Percentiles rank a stretch among this genome's conserved stretches.
These are phyloP conservation scores for Arachnomyces sp. DNA, from an alignment of 2,329 filamentous ascomycete species.

Conservation along the genomic window DNA sequence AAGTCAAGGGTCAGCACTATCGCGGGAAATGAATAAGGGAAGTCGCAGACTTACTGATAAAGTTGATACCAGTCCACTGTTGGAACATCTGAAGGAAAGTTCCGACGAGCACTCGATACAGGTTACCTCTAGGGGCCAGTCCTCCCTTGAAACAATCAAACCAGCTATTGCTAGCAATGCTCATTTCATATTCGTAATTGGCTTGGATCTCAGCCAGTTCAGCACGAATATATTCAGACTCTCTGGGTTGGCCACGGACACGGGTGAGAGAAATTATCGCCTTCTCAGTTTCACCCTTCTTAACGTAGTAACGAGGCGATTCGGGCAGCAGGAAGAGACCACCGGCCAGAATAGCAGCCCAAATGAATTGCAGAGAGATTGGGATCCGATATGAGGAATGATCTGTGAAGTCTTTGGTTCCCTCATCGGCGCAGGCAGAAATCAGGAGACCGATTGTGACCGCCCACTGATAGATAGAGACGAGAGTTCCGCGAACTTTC, in stretches of 20 bases:
- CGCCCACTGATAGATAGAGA: constrained; percentile 68
- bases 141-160: constrained; percentile 45
- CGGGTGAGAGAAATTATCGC: constrained; percentile 14
- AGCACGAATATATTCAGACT: constrained; percentile 40
- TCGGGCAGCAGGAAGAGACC: constrained; percentile 75
- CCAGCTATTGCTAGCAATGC: constrained; percentile 36
- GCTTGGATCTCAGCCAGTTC: constrained; percentile 46
- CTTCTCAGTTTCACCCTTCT: constrained; percentile 15
- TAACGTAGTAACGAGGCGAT: constrained; percentile 49
- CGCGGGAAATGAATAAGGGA: constrained; percentile 23
- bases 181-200: constrained; percentile 44
- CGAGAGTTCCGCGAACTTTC: constrained; percentile 70
- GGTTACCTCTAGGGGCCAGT: constrained; percentile 31
- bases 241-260: constrained; percentile 40
- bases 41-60: constrained; percentile 45
- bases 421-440: constrained; percentile 68
- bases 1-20: constrained; percentile 42
- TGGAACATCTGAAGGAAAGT: constrained; percentile 75
- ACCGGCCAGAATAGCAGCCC: constrained; percentile 60
- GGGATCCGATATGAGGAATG: constrained; percentile 71
- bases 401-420: constrained; percentile 54
- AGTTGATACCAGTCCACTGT: constrained; percentile 81
- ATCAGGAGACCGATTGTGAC: constrained; percentile 66
- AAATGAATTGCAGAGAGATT: constrained; percentile 65
- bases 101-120: constrained; percentile 64